phyloP scores from a whole-genome alignment of 1,284 basidiomycete species.

The Ceratobasidium sp. region DNA sequence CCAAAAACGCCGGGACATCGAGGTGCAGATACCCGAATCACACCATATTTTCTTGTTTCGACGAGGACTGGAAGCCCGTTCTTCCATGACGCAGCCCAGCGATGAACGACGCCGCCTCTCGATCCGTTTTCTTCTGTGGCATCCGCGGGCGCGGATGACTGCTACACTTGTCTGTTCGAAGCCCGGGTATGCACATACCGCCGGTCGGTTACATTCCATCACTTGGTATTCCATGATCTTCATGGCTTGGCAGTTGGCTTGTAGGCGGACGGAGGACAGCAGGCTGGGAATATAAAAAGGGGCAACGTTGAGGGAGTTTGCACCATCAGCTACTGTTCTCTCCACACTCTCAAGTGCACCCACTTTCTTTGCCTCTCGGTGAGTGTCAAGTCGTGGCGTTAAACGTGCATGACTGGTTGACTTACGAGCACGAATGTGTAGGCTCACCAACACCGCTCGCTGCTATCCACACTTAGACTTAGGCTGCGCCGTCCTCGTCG shows the following conservation, averaged over 20 bases:
- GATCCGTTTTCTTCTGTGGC: conserved; percentile 18
- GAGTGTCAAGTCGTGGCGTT: not conserved
- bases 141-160: not conserved
- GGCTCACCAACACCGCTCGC: conserved; percentile 18
- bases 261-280: not conserved
- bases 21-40: not conserved
- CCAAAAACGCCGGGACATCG: not conserved
- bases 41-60: not conserved
- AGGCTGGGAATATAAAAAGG: not conserved
- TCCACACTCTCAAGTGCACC: not conserved
- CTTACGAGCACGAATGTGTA: not conserved
- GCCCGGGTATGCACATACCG: not conserved
- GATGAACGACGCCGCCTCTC: too few species aligned
- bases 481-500: conserved; percentile 28
- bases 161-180: not conserved
- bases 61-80: not conserved
- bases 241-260: not conserved
- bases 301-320: not conserved
- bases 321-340: not conserved
- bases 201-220: not conserved
- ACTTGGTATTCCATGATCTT: not conserved
- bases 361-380: conserved; percentile 26
- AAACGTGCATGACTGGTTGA: not conserved
- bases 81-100: not conserved
- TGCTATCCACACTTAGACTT: conserved; percentile 6